phyloP scores from a whole-genome alignment of 805 yeast genomes.

The Pichia phayaonensis region DNA sequence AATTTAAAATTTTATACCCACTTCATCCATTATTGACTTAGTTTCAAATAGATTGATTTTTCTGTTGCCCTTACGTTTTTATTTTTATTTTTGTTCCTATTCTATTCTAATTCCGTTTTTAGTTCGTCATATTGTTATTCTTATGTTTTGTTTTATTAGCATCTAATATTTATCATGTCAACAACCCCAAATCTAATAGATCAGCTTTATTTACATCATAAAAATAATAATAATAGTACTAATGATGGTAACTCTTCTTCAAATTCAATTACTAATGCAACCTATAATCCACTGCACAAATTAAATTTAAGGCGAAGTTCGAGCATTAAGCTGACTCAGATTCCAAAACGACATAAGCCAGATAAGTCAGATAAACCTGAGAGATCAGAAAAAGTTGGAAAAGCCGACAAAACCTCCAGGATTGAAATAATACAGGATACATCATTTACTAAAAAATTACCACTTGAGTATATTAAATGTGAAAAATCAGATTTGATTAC shows the following conservation, averaged over 20 bases:
- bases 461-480: slow-evolving; percentile 53
- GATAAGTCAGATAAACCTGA: neutral
- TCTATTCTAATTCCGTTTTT: neutral
- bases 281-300: neutral
- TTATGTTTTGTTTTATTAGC: neutral
- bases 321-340: neutral
- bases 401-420: neutral
- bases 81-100: neutral
- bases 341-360: neutral
- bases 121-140: too few relatives aligned
- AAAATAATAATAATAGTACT: too few relatives aligned
- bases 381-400: neutral
- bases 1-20: neutral
- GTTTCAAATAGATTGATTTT: neutral
- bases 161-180: neutral
- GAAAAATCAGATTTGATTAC: slow-evolving; percentile 62
- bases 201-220: neutral
- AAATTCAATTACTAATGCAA: neutral
- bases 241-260: too few relatives aligned
- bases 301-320: neutral
- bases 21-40: neutral
- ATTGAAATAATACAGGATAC: neutral
- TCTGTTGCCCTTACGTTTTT: neutral
- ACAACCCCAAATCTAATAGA: neutral
- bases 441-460: slow-evolving; percentile 26